Base-by-base conservation (phyloP, 345 rosid species). In the Rubroshorea leprosula region DNA sequence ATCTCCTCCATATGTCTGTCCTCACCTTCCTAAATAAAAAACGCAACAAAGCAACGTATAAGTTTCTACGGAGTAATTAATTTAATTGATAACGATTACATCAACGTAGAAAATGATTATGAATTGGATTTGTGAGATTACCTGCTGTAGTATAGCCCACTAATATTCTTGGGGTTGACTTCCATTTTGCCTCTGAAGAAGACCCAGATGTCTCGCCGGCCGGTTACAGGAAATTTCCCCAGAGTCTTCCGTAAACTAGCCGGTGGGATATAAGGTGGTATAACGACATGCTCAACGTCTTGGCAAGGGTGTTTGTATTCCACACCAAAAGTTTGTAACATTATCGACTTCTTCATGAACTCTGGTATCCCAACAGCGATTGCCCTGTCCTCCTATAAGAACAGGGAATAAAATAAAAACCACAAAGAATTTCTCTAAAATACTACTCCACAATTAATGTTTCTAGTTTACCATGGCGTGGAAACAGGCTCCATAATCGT, bases 121-220 rank as follows among this genome's bases (percentile, higher is more conserved):
- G 52, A 25, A 20, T 41, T 59, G 49, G 47, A 49, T 60, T 48
- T 39, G 31, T 23, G 49, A 23, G 24, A 70, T 79, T 84, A 85
- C 99, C 79, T 93, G 96, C 99, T 80, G 80, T 93, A 93, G 71
- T 59, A 93, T 44, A 83, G 82, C 5, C 99, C 99, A 55, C 82
- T 89, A n/a, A 89, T 52, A 60, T 93, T 93, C 66, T 87, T 93
- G 16, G 99, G 99, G 70, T 93, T 80, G 58, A 93, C 85, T 73
- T 93, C 99, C 97, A 93, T 93, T 53, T 93, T 93, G 7, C 99
- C 99, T 51, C 99, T 70, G 63, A 93, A 93, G 71, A 85, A 93
- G 9, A 74, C 97, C 83, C 76, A 82, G 47, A 93, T 87, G 51
- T 93, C 96, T 27, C 99, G 80, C 51, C 69, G 67, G 21, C 81